phyloP scores from a whole-genome alignment of 495 filamentous ascomycete genomes.

The Hypomontagnella monticulosa region DNA sequence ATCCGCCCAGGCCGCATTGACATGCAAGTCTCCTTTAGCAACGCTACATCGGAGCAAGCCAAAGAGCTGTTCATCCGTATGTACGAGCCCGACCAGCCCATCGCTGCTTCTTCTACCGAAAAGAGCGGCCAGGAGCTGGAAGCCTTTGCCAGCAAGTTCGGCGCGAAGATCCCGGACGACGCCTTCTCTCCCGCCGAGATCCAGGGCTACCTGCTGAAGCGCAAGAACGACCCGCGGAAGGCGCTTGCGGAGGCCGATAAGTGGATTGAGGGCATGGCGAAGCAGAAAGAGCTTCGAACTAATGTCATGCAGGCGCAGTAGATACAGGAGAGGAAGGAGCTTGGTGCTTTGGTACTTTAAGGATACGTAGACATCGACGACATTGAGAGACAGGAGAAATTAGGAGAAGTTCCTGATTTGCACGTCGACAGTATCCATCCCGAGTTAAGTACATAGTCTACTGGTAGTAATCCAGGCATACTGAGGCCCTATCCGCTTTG shows the following conservation, averaged over 20 bases:
- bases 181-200: constrained; percentile 74
- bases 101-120: constrained; percentile 3
- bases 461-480: too few relatives aligned
- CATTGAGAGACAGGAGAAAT: too few relatives aligned
- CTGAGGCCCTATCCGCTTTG: too few relatives aligned
- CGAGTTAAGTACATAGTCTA: too few relatives aligned
- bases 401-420: too few relatives aligned
- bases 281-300: constrained; percentile 54
- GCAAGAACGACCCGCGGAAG: constrained; percentile 67
- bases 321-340: neutral
- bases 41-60: constrained; percentile 69
- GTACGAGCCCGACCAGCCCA: constrained; percentile 62
- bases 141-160: neutral
- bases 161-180: constrained; percentile 55
- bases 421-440: too few relatives aligned
- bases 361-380: too few relatives aligned
- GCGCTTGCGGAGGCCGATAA: constrained; percentile 64
- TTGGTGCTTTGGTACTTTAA: neutral
- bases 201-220: constrained; percentile 72
- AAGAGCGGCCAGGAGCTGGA: neutral
- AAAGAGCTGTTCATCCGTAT: constrained; percentile 76
- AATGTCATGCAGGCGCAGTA: constrained; percentile 53
- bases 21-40: constrained; percentile 73
- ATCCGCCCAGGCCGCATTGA: constrained; percentile 82
- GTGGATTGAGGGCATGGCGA: constrained; percentile 64